Conservation (phyloP, 768 basidiomycete species). For the Pleurotus tuber-regium region DNA sequence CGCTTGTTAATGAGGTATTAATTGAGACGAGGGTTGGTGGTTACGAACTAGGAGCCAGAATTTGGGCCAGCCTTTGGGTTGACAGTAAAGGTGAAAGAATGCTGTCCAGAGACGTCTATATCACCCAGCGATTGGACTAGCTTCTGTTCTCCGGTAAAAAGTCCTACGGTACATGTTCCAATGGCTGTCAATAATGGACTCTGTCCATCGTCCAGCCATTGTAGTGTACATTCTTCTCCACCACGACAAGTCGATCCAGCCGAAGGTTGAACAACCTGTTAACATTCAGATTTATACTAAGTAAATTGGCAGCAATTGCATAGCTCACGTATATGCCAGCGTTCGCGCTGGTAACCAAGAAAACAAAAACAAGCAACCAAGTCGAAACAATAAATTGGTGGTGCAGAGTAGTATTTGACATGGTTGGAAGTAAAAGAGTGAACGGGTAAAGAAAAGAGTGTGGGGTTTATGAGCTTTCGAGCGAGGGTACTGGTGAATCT, state of each 20-base stretch:
- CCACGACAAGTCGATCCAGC: constrained; percentile 45
- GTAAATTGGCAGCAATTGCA: neutral
- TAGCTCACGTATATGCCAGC: constrained; percentile 5
- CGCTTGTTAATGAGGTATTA: constrained; percentile 3
- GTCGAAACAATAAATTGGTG: neutral
- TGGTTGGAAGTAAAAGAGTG: constrained; percentile 2
- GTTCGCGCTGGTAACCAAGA: constrained; percentile 3
- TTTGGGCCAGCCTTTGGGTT: constrained; percentile 54
- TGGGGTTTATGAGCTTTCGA: constrained; percentile 2
- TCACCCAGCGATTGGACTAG: constrained; percentile 57
- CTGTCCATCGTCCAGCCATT: constrained; percentile 65
- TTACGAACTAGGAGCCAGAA: constrained; percentile 55
- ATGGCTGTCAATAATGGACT: constrained; percentile 46
- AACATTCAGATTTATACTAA: neutral
- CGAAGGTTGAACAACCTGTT: constrained; percentile 49
- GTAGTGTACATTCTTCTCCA: constrained; percentile 49
- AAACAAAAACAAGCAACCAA: neutral
- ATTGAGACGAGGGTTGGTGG: neutral
- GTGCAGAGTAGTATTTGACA: neutral
- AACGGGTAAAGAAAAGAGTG: neutral
- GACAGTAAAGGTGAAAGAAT: constrained; percentile 58
- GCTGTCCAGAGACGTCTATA: constrained; percentile 46
- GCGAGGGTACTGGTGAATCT: neutral
- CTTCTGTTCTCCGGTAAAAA: constrained; percentile 58
- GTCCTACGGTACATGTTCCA: constrained; percentile 50